phyloP scores from a whole-genome alignment of 495 filamentous ascomycete genomes.

The Penicillium canescens region DNA sequence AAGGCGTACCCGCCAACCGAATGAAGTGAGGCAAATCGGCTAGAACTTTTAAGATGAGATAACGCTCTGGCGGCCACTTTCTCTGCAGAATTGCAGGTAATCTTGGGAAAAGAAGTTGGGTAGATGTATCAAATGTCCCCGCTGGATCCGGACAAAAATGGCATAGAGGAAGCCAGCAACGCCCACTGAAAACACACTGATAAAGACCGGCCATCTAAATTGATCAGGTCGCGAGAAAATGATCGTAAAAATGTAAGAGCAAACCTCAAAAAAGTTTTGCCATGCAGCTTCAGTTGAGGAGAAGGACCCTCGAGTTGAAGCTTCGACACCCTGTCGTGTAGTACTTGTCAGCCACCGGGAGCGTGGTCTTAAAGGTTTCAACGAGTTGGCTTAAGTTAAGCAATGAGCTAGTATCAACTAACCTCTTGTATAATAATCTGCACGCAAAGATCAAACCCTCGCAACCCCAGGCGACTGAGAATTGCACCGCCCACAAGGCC shows the following conservation, averaged over 20 bases:
- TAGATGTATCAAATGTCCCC: constrained; percentile 57
- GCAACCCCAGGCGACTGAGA: constrained; percentile 54
- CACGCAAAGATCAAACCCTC: constrained; percentile 57
- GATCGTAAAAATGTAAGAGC: constrained; percentile 52
- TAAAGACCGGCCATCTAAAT: constrained; percentile 51
- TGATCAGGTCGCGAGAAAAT: constrained; percentile 47
- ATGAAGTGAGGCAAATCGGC: too few species aligned
- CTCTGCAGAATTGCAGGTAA: too few species aligned
- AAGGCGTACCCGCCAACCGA: too few species aligned
- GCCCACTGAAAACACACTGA: constrained; percentile 41
- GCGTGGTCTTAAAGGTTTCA: too few species aligned
- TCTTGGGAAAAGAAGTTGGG: too few species aligned
- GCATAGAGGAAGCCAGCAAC: constrained; percentile 46
- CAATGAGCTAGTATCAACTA: constrained; percentile 3
- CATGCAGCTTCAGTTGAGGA: constrained; percentile 52
- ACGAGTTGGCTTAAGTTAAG: too few species aligned
- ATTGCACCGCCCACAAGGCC: constrained; percentile 44
- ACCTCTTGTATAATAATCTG: constrained; percentile 60
- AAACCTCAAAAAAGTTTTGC: constrained; percentile 62
- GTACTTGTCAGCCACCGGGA: too few species aligned
- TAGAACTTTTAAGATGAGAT: too few species aligned
- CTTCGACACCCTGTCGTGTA: constrained; percentile 41
- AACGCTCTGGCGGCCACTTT: too few species aligned
- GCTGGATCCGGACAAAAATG: constrained; percentile 40
- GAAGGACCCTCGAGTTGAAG: constrained; percentile 47